phyloP scores from a whole-genome alignment of 192 early-diverging fungal species.

The Irineochytrium annulatum region DNA sequence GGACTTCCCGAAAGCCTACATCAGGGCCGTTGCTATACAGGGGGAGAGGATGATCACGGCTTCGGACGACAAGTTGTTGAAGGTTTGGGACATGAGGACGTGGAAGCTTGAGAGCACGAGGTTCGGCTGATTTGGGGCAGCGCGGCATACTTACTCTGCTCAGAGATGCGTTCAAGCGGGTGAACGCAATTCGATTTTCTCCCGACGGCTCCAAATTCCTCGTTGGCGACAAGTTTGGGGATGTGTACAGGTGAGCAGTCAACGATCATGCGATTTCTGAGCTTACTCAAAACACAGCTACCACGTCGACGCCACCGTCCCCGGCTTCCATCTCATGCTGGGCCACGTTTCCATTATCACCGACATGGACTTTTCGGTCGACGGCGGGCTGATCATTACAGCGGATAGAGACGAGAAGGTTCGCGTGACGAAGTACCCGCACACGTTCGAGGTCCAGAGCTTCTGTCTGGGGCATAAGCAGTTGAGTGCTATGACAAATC shows the following conservation, averaged over 20 bases:
- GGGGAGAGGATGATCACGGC: constrained; percentile 8
- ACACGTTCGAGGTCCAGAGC: constrained; percentile 80
- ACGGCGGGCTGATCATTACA: constrained; percentile 73
- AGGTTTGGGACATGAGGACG: constrained; percentile 6
- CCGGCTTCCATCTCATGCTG: constrained; percentile 50
- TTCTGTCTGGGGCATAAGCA: constrained; percentile 89
- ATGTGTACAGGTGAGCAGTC: constrained; percentile 74
- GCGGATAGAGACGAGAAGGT: constrained; percentile 98
- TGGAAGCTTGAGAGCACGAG: constrained; percentile 5
- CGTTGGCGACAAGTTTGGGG: constrained; percentile 93
- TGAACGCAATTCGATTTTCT: constrained; percentile 70
- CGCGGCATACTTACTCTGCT: background rate
- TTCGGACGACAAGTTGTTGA: constrained; percentile 6
- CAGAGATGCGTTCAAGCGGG: constrained; percentile 56
- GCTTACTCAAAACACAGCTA: too few species aligned
- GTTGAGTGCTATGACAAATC: constrained; percentile 49
- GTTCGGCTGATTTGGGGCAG: background rate
- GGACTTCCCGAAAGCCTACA: background rate
- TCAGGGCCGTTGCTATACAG: constrained; percentile 5
- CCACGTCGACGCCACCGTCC: too few species aligned
- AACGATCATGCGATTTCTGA: too few species aligned
- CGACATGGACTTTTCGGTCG: constrained; percentile 71
- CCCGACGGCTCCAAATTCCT: constrained; percentile 58
- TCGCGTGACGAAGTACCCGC: constrained; percentile 87
- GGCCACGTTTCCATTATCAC: constrained; percentile 96